Evolutionary conservation across 768 basidiomycete genomes (phyloP).

Genomic region (Roridomyces roridus): DNA sequence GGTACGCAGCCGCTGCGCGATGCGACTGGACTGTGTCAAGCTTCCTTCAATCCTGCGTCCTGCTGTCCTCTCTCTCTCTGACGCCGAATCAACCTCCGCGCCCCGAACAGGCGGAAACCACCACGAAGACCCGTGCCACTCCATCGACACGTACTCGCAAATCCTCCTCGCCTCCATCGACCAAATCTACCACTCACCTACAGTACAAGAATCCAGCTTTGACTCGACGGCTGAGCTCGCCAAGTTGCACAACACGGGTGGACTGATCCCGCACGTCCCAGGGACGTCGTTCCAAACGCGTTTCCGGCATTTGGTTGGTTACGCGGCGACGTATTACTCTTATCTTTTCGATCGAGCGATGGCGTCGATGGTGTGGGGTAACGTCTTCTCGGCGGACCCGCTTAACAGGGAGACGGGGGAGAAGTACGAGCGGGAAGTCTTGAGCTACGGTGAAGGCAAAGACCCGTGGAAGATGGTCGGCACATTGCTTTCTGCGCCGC

Average conservation of each 20-base stretch:
- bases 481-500: constrained; percentile 64
- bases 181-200: constrained; percentile 86
- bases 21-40: constrained; percentile 99
- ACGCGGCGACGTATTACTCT: constrained; percentile 97
- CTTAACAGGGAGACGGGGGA: constrained; percentile 80
- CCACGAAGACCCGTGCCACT: constrained; percentile 76
- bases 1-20: constrained; percentile 94
- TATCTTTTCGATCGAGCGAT: constrained; percentile 97
- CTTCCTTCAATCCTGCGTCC: constrained; percentile 94
- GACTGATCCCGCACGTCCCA: constrained; percentile 81
- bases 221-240: constrained; percentile 75
- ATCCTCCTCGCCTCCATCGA: constrained; percentile 90
- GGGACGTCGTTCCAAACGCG: constrained; percentile 95
- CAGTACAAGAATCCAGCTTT: constrained; percentile 60
- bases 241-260: constrained; percentile 67
- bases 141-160: constrained; percentile 90
- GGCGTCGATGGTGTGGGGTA: constrained; percentile 87
- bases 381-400: constrained; percentile 73
- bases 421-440: constrained; percentile 74
- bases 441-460: constrained; percentile 85
- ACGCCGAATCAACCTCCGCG: constrained; percentile 52
- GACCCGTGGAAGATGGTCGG: constrained; percentile 96
- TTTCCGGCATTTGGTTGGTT: constrained; percentile 94
- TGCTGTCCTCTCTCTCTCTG: constrained; percentile 80
- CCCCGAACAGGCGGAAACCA: constrained; percentile 62